Base-by-base conservation (phyloP, 129 eudicot species). In the Chrysanthemum lavandulifolium region DNA sequence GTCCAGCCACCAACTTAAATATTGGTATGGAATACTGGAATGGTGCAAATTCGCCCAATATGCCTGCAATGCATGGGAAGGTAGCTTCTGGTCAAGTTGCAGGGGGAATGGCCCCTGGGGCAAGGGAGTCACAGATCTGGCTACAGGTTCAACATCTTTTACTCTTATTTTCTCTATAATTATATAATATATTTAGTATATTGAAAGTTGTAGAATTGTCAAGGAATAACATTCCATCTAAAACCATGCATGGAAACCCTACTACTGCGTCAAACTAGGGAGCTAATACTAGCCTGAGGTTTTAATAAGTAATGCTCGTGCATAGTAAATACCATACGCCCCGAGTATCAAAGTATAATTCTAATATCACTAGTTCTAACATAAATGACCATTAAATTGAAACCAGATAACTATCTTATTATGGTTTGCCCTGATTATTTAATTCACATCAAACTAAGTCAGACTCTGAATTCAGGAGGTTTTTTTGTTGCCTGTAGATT, bases 1-100 rank as follows among this genome's bases (percentile, higher is more conserved):
- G 97, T 67, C 97, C 97, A 71, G 73, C 95, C 18, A 89, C 96
- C 31, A 92, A 92, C 87, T 85, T 92, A 74, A 91, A 91, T 73
- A 91, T 86, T 27, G 96, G 97, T 68, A 92, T 92, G 97, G 97
- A 92, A 61, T 92, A 86, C 79, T 92, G 97, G 97, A 86, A 83
- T 53, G 79, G 91, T 52, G 81, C 94, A 43, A 76, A 81, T 66
- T 51, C 91, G 16, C 70, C 95, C 61, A 66, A 83, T 47, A 53
- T 83, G 45, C 86, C 96, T 73, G 88, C 92, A 62, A 68, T 88
- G 71, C 84, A 72, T 57, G 96, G 96, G 70, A 86, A 85, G 61
- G 82, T 79, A 29, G 50, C 91, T 65, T 70, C 93, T 60, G 75
- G 87, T 67, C 84, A 87, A 57, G 88, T 84, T 73, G 85, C 85